Percentiles rank a stretch among this genome's conserved stretches.
phyloP scores from a whole-genome alignment of 306 rosid genomes.

The Argentina anserina region DNA sequence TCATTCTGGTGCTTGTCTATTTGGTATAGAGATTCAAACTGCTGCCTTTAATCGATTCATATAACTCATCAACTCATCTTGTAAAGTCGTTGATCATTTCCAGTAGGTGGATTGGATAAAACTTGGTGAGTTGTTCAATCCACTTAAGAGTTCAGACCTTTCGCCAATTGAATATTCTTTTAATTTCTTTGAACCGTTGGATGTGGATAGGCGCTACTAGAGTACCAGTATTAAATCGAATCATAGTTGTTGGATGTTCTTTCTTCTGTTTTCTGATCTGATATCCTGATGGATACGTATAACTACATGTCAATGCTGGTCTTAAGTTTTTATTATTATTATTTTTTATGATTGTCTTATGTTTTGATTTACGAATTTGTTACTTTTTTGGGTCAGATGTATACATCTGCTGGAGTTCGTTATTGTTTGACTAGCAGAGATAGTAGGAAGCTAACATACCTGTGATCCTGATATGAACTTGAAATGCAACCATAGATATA shows the following conservation, averaged over 20 bases:
- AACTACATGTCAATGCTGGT: constrained; percentile 18
- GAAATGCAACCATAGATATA: neutral
- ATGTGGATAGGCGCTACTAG: neutral
- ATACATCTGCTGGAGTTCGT: neutral
- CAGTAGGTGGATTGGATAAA: neutral
- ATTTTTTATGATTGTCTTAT: neutral
- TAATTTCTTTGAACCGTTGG: neutral
- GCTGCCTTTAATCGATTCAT: neutral
- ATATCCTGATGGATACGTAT: constrained; percentile 22
- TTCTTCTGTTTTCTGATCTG: neutral
- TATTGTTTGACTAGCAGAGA: neutral
- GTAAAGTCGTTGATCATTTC: neutral
- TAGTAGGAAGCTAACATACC: neutral
- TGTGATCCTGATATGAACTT: neutral
- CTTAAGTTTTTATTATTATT: neutral
- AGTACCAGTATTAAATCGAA: neutral
- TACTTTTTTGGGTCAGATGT: neutral
- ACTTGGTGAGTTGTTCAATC: neutral
- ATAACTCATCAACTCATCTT: neutral
- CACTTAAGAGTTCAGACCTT: neutral
- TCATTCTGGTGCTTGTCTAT: neutral
- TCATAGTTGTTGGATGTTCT: neutral
- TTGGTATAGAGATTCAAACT: neutral
- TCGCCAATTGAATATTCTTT: neutral
- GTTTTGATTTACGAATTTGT: constrained; percentile 1